These are phyloP conservation scores for Oehlia diaphana DNA, from an alignment of 192 early-diverging fungal genomes.

Conservation along the genomic window DNA sequence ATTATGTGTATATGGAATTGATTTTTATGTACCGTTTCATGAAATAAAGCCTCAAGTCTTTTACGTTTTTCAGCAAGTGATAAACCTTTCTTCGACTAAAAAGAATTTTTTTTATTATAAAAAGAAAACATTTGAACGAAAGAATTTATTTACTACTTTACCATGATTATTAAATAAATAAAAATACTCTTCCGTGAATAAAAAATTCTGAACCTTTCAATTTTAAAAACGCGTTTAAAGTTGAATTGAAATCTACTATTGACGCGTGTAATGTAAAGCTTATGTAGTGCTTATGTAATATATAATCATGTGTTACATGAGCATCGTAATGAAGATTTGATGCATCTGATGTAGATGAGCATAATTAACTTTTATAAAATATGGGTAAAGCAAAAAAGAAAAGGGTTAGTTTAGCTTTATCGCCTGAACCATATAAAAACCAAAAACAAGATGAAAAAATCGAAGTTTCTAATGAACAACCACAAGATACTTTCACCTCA, in stretches of 20 bases:
- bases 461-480: neutral
- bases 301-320: no score
- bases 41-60: constrained; percentile 47
- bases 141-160: neutral
- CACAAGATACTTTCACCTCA: neutral
- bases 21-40: constrained; percentile 47
- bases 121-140: neutral
- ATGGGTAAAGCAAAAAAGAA: neutral
- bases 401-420: neutral
- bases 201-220: no score
- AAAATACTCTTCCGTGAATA: no score
- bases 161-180: neutral
- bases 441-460: neutral
- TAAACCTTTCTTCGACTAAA: constrained; percentile 50
- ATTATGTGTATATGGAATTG: neutral
- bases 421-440: neutral
- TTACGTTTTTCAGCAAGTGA: constrained; percentile 55
- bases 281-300: no score
- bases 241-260: no score
- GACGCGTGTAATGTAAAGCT: no score
- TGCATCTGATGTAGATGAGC: no score
- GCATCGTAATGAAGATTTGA: no score
- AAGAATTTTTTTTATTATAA: neutral
- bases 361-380: neutral
- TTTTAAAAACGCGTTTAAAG: no score